Evolutionary conservation across 208 protist genomes (phyloP), one percentile per base, ranked within the genome.

Genomic region (Strigomonas culicis): DNA sequence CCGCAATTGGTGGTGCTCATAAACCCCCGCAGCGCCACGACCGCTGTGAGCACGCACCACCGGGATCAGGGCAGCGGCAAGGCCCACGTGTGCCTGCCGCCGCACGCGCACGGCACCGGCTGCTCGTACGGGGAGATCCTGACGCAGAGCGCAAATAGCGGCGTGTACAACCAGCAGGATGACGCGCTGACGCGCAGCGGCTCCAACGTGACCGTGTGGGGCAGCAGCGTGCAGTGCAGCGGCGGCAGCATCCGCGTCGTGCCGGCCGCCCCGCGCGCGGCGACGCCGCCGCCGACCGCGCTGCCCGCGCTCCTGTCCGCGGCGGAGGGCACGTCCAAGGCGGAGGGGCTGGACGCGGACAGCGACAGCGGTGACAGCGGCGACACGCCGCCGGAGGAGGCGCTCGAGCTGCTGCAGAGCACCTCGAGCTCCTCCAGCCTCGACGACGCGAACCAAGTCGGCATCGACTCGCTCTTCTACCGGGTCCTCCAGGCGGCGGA

Each of bases 391-490:
- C 28, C 30, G 44, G 57, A 51, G 19, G 56, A 56, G 1, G 47
- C 46, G 31, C 13, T n/a, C 0, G 41, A 39, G 39, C 31, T n/a
- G 11, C 32, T 56, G 32, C 4, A 34, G 28, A 41, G 24, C 7
- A 57, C 46, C 47, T 28, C 51, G 17, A 30, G 21, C 51, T 19
- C 30, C 8, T 30, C 24, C 22, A 22, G 28, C 24, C 2, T 13
- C 6, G 51, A 56, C 51, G 24, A 56, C 22, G 63, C 22, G 30
- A 47, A 34, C 8, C 49, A 60, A 15, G 31, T 72, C 24, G 59
- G 66, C 66, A 52, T 72, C 41, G 55, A 66, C 47, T 55, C 51
- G 10, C 60, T 73, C 30, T 73, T 73, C 55, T 73, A 58, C 34
- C 22, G 46, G 6, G 34, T 73, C 21, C 41, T 67, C 47, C 28